phyloP scores from a whole-genome alignment of 1,139 yeast species.

The Candida glucosophila region DNA sequence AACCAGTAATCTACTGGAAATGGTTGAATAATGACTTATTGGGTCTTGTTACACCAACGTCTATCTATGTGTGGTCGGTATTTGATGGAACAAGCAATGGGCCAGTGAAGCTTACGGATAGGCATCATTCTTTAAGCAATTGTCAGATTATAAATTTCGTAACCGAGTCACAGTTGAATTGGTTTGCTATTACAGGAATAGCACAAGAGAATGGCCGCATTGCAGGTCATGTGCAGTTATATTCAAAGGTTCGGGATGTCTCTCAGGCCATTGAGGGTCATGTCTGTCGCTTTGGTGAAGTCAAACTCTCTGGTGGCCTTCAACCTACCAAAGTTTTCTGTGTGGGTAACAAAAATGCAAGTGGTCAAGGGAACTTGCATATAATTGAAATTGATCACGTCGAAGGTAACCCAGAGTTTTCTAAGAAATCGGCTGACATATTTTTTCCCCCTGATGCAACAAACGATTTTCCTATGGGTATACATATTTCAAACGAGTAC shows the following conservation, averaged over 20 bases:
- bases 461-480: constrained; percentile 93
- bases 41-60: constrained; percentile 76
- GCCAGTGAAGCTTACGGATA: constrained; percentile 72
- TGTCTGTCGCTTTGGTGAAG: constrained; percentile 79
- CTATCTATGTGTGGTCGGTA: constrained; percentile 75
- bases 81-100: constrained; percentile 73
- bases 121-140: constrained; percentile 72
- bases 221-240: constrained; percentile 94
- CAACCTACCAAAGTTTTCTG: constrained; percentile 81
- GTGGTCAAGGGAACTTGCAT: constrained; percentile 82
- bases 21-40: constrained; percentile 73
- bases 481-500: constrained; percentile 76
- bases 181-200: constrained; percentile 96
- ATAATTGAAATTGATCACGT: constrained; percentile 95
- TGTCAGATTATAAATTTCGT: constrained; percentile 89
- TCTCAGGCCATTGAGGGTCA: constrained; percentile 98
- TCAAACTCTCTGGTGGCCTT: constrained; percentile 66
- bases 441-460: constrained; percentile 96
- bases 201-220: constrained; percentile 92
- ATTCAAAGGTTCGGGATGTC: constrained; percentile 77
- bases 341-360: constrained; percentile 81
- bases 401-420: constrained; percentile 75
- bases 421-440: constrained; percentile 84
- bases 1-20: constrained; percentile 92
- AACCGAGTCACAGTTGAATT: constrained; percentile 70